These are phyloP conservation scores for Scopulariopsis brevicaulis DNA, from an alignment of 2,329 filamentous ascomycete species.

Conservation along the genomic window DNA sequence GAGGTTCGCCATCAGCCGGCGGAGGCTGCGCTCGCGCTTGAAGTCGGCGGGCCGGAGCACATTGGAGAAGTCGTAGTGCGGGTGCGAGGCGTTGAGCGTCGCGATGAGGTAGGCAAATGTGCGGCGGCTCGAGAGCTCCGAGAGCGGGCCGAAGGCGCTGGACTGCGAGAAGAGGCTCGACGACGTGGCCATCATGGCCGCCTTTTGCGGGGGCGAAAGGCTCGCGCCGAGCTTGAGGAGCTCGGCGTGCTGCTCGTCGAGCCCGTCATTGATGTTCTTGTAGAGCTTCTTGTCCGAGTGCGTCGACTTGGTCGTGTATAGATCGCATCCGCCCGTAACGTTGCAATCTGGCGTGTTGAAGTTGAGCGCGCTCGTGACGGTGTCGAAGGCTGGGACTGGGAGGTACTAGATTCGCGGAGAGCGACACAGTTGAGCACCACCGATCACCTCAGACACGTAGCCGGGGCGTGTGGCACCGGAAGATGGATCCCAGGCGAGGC, in stretches of 20 bases:
- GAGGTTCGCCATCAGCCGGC: constrained; percentile 74
- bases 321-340: constrained; percentile 85
- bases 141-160: constrained; percentile 85
- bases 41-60: constrained; percentile 85
- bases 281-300: constrained; percentile 95
- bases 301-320: constrained; percentile 95
- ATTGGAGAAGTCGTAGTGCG: constrained; percentile 90
- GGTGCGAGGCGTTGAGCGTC: constrained; percentile 87
- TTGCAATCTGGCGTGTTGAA: constrained; percentile 91
- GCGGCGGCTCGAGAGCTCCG: constrained; percentile 76
- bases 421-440: not conserved
- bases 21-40: constrained; percentile 68
- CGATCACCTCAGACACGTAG: not conserved
- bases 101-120: constrained; percentile 96
- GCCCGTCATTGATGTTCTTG: constrained; percentile 83
- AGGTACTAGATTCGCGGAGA: constrained; percentile 56
- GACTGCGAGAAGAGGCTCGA: constrained; percentile 62
- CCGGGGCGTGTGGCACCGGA: not conserved
- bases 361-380: constrained; percentile 84
- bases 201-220: constrained; percentile 71
- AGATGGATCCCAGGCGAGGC: not conserved
- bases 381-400: constrained; percentile 81
- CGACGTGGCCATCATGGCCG: constrained; percentile 56
- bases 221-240: constrained; percentile 78
- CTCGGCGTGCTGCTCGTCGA: constrained; percentile 85